A percentile compares a stretch with the other conserved stretches of the same genome.
Evolutionary conservation across 176 grass and related monocot species (phyloP).

Genomic region (Carex cristatella): DNA sequence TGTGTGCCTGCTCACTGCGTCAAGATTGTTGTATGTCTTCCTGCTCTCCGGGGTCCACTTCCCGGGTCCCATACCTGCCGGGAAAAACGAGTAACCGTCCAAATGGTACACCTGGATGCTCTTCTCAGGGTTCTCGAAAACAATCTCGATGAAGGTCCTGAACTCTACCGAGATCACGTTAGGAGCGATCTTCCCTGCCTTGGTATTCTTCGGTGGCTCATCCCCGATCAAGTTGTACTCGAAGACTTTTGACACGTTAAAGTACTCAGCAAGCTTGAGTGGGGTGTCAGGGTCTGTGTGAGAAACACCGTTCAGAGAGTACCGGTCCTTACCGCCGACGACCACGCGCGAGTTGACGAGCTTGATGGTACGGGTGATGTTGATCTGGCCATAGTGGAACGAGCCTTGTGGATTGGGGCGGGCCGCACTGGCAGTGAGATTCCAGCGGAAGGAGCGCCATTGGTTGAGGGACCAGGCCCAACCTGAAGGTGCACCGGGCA

Average conservation of each 20-base stretch:
- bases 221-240: slow-evolving; percentile 20
- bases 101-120: slow-evolving; percentile 24
- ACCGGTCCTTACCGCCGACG: slow-evolving; percentile 10
- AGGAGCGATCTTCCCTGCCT: not conserved
- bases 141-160: slow-evolving; percentile 29
- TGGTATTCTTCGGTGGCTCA: not conserved
- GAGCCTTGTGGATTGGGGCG: slow-evolving; percentile 43
- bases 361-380: slow-evolving; percentile 48
- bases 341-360: slow-evolving; percentile 21
- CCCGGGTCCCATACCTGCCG: slow-evolving; percentile 30
- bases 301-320: slow-evolving; percentile 29
- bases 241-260: not conserved
- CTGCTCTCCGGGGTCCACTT: slow-evolving; percentile 34
- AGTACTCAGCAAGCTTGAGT: slow-evolving; percentile 41
- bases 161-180: slow-evolving; percentile 2
- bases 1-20: slow-evolving; percentile 37
- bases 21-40: slow-evolving; percentile 30
- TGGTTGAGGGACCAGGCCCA: slow-evolving; percentile 45
- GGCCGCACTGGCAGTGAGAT: slow-evolving; percentile 43
- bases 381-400: slow-evolving; percentile 41
- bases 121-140: slow-evolving; percentile 27
- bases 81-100: slow-evolving; percentile 31
- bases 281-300: slow-evolving; percentile 25
- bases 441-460: slow-evolving; percentile 44
- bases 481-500: slow-evolving; percentile 13